Evolutionary conservation across 352 stramenopile species (phyloP).

Genomic region (Globisporangium canariense): DNA sequence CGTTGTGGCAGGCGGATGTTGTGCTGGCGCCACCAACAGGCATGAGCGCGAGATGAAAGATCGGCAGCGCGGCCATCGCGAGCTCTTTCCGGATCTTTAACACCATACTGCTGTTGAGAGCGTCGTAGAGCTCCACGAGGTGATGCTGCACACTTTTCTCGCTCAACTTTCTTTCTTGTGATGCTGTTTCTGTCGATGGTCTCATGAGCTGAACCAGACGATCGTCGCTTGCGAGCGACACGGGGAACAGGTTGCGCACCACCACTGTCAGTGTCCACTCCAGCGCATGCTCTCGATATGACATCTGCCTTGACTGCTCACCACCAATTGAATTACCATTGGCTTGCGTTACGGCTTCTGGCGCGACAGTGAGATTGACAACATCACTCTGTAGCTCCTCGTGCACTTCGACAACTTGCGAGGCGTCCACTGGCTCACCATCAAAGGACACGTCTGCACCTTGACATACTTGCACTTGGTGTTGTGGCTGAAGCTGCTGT

Average conservation of each 20-base stretch:
- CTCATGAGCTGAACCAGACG: background rate
- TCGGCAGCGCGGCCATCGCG: background rate
- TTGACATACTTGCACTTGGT: background rate
- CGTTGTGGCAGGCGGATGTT: background rate
- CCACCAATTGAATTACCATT: background rate
- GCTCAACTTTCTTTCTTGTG: background rate
- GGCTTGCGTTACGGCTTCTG: background rate
- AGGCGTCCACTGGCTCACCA: too few species aligned
- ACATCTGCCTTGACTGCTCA: background rate
- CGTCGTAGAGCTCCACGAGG: slow-evolving; percentile 14
- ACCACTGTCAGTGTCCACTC: slow-evolving; percentile 16
- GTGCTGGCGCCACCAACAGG: background rate
- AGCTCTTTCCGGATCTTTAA: slow-evolving; percentile 2
- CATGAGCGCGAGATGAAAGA: slow-evolving; percentile 14
- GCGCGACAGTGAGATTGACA: background rate
- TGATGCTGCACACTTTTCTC: slow-evolving; percentile 13
- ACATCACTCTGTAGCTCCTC: slow-evolving; percentile 6
- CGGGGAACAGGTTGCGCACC: slow-evolving; percentile 16
- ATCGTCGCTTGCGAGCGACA: slow-evolving; percentile 12
- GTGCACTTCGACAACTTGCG: background rate
- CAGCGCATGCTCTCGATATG: slow-evolving; percentile 1
- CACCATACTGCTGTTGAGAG: background rate
- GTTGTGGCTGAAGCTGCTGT: background rate
- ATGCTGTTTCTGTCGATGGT: background rate
- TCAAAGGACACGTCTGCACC: background rate